These are phyloP conservation scores for Paraglomus occultum DNA, from an alignment of 192 early-diverging fungal genomes.

Conservation along the genomic window DNA sequence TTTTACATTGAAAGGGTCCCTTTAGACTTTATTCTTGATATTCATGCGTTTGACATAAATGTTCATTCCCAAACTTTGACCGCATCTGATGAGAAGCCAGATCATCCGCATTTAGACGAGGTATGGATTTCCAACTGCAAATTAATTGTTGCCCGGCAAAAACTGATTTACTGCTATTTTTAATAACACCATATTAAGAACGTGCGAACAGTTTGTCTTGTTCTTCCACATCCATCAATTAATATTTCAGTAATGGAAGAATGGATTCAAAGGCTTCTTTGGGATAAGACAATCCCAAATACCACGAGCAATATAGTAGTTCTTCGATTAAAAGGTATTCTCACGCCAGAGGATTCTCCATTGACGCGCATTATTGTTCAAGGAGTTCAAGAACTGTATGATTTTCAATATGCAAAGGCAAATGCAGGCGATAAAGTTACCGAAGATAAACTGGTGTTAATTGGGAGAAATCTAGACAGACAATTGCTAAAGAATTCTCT, in stretches of 20 bases:
- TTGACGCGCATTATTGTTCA: slow-evolving; percentile 53
- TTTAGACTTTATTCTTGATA: slow-evolving; percentile 53
- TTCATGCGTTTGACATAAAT: slow-evolving; percentile 53
- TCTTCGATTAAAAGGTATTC: slow-evolving; percentile 58
- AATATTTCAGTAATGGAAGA: slow-evolving; percentile 56
- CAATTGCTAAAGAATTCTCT: slow-evolving; percentile 13
- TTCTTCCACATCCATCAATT: slow-evolving; percentile 31
- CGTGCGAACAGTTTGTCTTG: slow-evolving; percentile 18
- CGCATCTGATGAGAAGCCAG: background rate
- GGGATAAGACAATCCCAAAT: slow-evolving; percentile 56
- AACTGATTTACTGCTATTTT: background rate
- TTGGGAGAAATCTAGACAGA: slow-evolving; percentile 39
- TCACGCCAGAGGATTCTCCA: slow-evolving; percentile 39
- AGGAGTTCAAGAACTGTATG: slow-evolving; percentile 66
- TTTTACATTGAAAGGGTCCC: slow-evolving; percentile 32
- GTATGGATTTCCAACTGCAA: background rate
- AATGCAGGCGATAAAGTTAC: slow-evolving; percentile 25
- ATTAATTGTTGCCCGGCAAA: background rate
- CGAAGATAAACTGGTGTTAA: slow-evolving; percentile 39
- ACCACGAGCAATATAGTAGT: slow-evolving; percentile 41
- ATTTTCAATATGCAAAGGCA: slow-evolving; percentile 36
- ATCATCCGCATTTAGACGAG: slow-evolving; percentile 4
- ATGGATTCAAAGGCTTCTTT: slow-evolving; percentile 76
- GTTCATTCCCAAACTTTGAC: no score
- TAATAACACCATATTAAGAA: no score